phyloP scores from a whole-genome alignment of 768 basidiomycete species.

The Kwoniella bestiolae region DNA sequence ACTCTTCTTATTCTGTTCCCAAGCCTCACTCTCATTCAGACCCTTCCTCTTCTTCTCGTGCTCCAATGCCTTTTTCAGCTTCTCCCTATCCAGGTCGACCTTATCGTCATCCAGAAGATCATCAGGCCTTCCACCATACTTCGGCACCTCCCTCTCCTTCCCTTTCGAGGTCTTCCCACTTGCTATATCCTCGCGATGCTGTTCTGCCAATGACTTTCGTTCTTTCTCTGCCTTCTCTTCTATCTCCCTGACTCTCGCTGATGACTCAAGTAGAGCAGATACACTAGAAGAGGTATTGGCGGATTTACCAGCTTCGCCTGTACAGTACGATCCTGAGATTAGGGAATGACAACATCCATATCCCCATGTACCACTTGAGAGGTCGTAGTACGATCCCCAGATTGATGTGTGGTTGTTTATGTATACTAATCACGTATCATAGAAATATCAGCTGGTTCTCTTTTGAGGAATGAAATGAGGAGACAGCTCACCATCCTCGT shows the following conservation, averaged over 20 bases:
- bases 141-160: conserved; percentile 22
- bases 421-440: conserved; percentile 65
- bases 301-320: conserved; percentile 80
- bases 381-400: conserved; percentile 97
- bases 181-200: conserved; percentile 41
- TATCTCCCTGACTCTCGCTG: conserved; percentile 31
- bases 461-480: background rate
- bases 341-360: conserved; percentile 90
- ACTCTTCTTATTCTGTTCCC: conserved; percentile 64
- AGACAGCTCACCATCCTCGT: conserved; percentile 80
- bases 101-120: conserved; percentile 66
- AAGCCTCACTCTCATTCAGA: conserved; percentile 61
- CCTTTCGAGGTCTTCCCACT: conserved; percentile 6
- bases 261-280: conserved; percentile 64
- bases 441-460: background rate
- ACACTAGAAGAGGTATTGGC: conserved; percentile 77
- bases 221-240: conserved; percentile 40
- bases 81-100: conserved; percentile 71
- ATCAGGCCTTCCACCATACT: conserved; percentile 77
- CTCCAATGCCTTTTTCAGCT: conserved; percentile 69
- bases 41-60: conserved; percentile 82
- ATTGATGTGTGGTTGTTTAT: conserved; percentile 91
- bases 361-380: conserved; percentile 76
- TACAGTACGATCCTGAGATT: conserved; percentile 85
- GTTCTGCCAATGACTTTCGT: conserved; percentile 49